Evolutionary conservation across 805 yeast species (phyloP), one percentile per base, ranked within the genome.

Genomic region (Metschnikowia shivogae): DNA sequence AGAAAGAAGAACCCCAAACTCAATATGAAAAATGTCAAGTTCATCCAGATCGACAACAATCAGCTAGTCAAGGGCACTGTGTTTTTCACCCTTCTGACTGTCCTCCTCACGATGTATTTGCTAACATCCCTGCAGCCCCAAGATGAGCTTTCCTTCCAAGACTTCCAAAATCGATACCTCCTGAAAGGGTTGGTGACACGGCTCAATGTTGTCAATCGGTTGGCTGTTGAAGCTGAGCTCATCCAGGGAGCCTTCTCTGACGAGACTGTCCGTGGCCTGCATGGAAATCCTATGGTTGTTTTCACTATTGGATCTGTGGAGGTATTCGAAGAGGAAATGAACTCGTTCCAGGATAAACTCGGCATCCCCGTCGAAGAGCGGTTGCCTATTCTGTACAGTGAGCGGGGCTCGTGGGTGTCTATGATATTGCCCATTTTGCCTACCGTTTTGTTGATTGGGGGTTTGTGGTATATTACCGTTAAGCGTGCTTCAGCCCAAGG

Each of bases 241-340:
- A 73, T 77, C 40, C 60, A 52, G 4, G 73, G 75, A 52, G 65
- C 80, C 52, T 53, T 72, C 45, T 58, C 74, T 53, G 63, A 65
- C 55, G 67, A 68, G 41, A 62, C 76, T 24, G 69, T 70, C 53
- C 73, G 65, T 40, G 57, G 63, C 5, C 49, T 57, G 28, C 56
- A 55, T 43, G 76, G 70, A 50, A 47, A 51, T 34, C 71, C 81
- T 5, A 67, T 76, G 8, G 85, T 84, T 7, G 74, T 76, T 3
- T 90, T 90, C 69, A 84, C 95, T 11, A 88, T 90, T 57, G 97
- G 97, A 4, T 86, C 96, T 0, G 82, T 89, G 6, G 90, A 86
- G 52, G 73, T 80, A 19, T 87, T 90, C 58, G 97, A 90, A 66
- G 87, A 86, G 44, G 89, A 87, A 56, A 72, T 90, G 73, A 84